These are phyloP conservation scores for Hericium rajendrae DNA, from an alignment of 768 basidiomycete species.

Conservation along the genomic window DNA sequence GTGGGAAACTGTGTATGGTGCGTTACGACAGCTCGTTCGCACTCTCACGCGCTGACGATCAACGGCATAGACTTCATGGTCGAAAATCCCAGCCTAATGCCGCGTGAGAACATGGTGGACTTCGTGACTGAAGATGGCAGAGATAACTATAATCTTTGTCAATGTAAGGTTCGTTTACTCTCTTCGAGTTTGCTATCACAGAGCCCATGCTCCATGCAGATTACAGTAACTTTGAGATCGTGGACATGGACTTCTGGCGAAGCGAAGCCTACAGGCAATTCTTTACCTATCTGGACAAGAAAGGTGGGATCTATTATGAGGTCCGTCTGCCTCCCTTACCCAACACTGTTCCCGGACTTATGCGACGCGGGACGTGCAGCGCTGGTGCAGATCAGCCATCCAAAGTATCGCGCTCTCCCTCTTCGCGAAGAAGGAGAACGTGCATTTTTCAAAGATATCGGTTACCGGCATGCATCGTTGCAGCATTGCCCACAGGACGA, in stretches of 20 bases:
- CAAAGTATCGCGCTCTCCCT: conserved; percentile 4
- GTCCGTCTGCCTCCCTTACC: neutral
- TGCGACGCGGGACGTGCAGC: neutral
- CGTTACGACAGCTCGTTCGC: neutral
- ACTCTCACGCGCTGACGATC: too few species aligned
- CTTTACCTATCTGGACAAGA: conserved; percentile 7
- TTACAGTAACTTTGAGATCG: conserved; percentile 1
- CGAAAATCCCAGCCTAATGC: neutral
- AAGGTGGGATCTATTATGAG: conserved; percentile 7
- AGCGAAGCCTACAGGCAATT: neutral
- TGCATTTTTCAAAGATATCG: conserved; percentile 2
- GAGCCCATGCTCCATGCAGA: neutral
- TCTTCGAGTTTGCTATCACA: neutral
- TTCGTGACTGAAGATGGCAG: conserved; percentile 2
- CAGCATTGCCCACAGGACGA: conserved; percentile 5
- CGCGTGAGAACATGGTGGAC: neutral
- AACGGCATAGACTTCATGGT: neutral
- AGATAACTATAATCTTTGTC: conserved; percentile 4
- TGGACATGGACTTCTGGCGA: conserved; percentile 5
- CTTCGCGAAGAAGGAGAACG: neutral
- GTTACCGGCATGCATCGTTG: neutral
- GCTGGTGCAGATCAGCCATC: conserved; percentile 1
- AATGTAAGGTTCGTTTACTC: neutral
- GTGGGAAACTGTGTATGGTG: conserved; percentile 61
- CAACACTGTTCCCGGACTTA: neutral